Conservation (phyloP, 2,329 filamentous ascomycete species). For the Paramyrothecium sp. region DNA sequence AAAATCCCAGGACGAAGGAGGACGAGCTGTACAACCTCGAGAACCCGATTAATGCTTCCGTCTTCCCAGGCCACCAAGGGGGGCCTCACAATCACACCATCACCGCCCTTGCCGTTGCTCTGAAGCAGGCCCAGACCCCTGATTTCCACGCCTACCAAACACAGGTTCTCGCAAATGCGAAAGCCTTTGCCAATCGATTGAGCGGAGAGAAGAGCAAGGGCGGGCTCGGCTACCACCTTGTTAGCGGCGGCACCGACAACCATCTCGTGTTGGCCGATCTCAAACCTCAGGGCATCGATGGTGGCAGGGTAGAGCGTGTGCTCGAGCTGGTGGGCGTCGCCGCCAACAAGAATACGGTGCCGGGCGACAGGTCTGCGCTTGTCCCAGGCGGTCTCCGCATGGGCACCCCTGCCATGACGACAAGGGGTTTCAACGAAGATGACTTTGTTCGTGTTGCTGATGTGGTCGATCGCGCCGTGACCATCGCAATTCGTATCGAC, state of each 20-base stretch:
- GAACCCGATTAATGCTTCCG: constrained; percentile 88
- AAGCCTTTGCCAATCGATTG: constrained; percentile 73
- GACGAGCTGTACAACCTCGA: constrained; percentile 89
- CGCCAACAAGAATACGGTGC: constrained; percentile 99
- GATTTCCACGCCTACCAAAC: constrained; percentile 94
- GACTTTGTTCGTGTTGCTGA: constrained; percentile 87
- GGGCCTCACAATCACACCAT: constrained; percentile 99
- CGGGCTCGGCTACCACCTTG: constrained; percentile 81
- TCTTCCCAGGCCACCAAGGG: constrained; percentile 97
- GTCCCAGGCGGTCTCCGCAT: constrained; percentile 91
- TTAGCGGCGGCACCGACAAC: constrained; percentile 94
- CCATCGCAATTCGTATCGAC: constrained; percentile 74
- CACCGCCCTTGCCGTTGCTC: constrained; percentile 86
- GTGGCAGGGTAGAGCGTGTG: constrained; percentile 83
- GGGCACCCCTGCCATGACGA: constrained; percentile 97
- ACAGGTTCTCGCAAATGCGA: constrained; percentile 86
- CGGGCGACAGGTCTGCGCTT: constrained; percentile 89
- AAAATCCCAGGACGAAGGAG: constrained; percentile 81
- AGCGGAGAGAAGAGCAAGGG: constrained; percentile 70
- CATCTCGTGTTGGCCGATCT: constrained; percentile 93
- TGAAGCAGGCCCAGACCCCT: constrained; percentile 86
- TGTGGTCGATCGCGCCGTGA: constrained; percentile 80
- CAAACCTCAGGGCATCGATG: constrained; percentile 84
- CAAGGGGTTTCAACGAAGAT: constrained; percentile 82
- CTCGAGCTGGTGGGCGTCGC: constrained; percentile 92